Conservation (phyloP, 78 protist genomes). For the Mastigamoeba balamuthi region DNA sequence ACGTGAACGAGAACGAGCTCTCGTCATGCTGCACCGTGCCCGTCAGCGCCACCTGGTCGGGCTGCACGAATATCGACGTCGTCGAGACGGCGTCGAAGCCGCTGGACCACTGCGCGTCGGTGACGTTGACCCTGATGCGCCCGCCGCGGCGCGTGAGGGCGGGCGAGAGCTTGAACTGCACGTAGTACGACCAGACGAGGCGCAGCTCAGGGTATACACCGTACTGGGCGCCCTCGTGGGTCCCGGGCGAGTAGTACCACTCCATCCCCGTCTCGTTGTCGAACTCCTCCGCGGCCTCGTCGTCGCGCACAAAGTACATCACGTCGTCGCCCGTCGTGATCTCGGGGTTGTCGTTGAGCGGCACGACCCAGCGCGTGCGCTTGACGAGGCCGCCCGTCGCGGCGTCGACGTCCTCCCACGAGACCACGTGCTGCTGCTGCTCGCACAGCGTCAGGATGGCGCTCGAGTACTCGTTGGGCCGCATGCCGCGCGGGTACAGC, state of each 20-base stretch:
- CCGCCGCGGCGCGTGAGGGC: background rate
- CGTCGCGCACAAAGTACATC: background rate
- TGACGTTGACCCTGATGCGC: background rate
- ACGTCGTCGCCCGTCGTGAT: background rate
- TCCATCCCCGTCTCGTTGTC: background rate
- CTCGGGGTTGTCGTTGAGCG: background rate
- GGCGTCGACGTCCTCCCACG: background rate
- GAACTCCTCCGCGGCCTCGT: background rate
- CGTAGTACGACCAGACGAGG: background rate
- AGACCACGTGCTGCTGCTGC: background rate
- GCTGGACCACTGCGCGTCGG: background rate
- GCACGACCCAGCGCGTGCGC: background rate
- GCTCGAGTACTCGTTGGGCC: background rate
- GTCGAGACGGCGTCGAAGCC: background rate
- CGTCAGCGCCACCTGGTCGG: background rate
- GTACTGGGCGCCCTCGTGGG: background rate
- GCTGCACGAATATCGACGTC: background rate
- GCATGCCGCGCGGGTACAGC: background rate
- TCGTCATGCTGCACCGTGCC: background rate
- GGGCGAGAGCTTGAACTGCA: background rate
- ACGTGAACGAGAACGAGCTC: background rate
- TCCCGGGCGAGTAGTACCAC: background rate
- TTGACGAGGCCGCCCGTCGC: background rate
- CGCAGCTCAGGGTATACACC: background rate
- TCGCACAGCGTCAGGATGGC: background rate